Evolutionary conservation across 169 alveolate genomes (phyloP).

Genomic region (Perkinsus olseni): DNA sequence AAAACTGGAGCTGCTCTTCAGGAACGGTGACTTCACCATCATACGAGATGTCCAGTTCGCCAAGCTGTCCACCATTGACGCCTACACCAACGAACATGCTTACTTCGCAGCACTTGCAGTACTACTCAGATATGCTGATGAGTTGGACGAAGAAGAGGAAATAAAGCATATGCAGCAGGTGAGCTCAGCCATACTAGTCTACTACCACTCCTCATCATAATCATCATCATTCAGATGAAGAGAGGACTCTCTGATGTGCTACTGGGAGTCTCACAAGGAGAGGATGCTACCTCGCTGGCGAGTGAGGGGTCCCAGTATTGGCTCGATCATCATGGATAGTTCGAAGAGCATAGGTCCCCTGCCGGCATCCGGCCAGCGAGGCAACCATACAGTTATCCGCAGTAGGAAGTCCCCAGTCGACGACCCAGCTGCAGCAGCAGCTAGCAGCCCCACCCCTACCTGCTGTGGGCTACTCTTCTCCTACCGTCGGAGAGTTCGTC

Average conservation of each 20-base stretch:
- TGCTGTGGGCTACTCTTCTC: not conserved
- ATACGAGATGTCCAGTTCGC: not conserved
- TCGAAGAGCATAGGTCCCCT: not conserved
- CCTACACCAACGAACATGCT: not conserved
- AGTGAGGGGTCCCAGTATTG: too few species aligned
- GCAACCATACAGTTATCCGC: not conserved
- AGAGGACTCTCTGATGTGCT: not conserved
- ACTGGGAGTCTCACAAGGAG: not conserved
- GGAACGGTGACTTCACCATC: not conserved
- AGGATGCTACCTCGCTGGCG: not conserved
- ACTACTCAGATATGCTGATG: not conserved
- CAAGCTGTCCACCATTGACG: not conserved
- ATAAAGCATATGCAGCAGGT: not conserved
- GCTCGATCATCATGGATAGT: not conserved
- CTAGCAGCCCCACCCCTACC: not conserved
- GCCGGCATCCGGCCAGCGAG: not conserved
- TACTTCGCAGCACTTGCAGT: not conserved
- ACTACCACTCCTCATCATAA: not conserved
- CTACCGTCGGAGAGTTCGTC: not conserved
- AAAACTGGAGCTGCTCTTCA: not conserved
- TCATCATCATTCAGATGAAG: not conserved
- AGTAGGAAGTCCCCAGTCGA: not conserved
- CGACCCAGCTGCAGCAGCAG: not conserved
- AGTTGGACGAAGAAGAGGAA: not conserved
- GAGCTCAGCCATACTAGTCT: not conserved